Conservation (phyloP, 306 rosid genomes). For the Lathyrus tuberosus region DNA sequence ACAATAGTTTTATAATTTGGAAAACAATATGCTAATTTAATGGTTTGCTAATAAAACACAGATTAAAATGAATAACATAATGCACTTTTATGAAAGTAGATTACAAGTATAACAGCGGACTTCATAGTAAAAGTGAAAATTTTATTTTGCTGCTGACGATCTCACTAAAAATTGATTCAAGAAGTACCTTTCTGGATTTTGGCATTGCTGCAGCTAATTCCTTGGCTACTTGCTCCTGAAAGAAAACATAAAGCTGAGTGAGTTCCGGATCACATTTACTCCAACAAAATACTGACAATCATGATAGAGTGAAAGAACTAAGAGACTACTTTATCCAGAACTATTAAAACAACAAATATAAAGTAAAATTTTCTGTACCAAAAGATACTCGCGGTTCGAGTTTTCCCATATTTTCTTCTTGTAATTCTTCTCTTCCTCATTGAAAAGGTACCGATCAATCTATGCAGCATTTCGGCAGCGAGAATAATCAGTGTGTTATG, state of each 20-base stretch:
- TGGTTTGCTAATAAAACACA: background rate
- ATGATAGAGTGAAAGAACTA: background rate
- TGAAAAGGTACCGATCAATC: slow-evolving; percentile 62
- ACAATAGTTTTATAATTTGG: slow-evolving; percentile 11
- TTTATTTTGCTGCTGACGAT: background rate
- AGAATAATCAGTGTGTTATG: slow-evolving; percentile 22
- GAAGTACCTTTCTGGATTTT: slow-evolving; percentile 57
- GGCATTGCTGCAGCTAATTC: slow-evolving; percentile 56
- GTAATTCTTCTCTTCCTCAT: slow-evolving; percentile 54
- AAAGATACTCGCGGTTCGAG: slow-evolving; percentile 59
- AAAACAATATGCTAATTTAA: background rate
- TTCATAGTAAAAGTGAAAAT: background rate
- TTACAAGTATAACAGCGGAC: background rate
- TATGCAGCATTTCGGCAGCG: slow-evolving; percentile 28
- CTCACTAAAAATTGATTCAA: slow-evolving; percentile 3
- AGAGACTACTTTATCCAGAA: background rate
- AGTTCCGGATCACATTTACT: slow-evolving; percentile 33
- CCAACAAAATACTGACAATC: slow-evolving; percentile 12
- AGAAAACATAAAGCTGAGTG: slow-evolving; percentile 1
- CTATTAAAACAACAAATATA: background rate
- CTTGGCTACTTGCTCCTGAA: slow-evolving; percentile 76
- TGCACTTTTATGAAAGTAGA: background rate
- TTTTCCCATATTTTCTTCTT: slow-evolving; percentile 72
- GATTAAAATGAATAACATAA: background rate
- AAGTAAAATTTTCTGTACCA: slow-evolving; percentile 45